These are phyloP conservation scores for Tylopilus plumbeoviolaceoides DNA, from an alignment of 768 basidiomycete genomes.

Conservation along the genomic window DNA sequence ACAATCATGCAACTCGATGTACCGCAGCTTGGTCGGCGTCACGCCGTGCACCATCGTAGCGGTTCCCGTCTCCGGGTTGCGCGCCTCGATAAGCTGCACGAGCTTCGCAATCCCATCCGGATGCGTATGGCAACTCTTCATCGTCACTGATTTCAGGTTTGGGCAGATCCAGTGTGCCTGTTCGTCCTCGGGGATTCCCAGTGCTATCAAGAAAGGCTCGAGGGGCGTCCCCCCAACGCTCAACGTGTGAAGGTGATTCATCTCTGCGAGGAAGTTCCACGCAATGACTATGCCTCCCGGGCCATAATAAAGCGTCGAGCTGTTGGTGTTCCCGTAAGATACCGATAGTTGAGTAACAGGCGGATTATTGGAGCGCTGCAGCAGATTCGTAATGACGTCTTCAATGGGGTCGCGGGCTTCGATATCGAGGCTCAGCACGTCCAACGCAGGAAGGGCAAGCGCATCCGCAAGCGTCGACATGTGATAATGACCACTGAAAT, in stretches of 20 bases:
- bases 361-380: slow-evolving; percentile 57
- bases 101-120: slow-evolving; percentile 63
- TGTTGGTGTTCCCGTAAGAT: slow-evolving; percentile 45
- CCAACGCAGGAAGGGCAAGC: slow-evolving; percentile 54
- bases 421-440: slow-evolving; percentile 61
- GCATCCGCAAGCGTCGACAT: slow-evolving; percentile 59
- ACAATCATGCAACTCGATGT: slow-evolving; percentile 66
- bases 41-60: slow-evolving; percentile 40
- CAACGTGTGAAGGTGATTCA: slow-evolving; percentile 54
- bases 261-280: slow-evolving; percentile 63
- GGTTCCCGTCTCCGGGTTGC: slow-evolving; percentile 53
- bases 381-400: slow-evolving; percentile 59
- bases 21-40: slow-evolving; percentile 49
- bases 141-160: slow-evolving; percentile 50
- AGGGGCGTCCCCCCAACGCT: slow-evolving; percentile 62
- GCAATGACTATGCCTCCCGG: slow-evolving; percentile 55
- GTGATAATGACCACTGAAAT: slow-evolving; percentile 63
- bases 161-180: slow-evolving; percentile 60
- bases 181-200: slow-evolving; percentile 61
- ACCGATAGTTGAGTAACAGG: slow-evolving; percentile 57
- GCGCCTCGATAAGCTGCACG: slow-evolving; percentile 65
- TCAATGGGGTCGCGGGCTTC: slow-evolving; percentile 75
- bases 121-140: slow-evolving; percentile 64
- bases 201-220: slow-evolving; percentile 56
- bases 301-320: slow-evolving; percentile 52